Percentiles rank a stretch among this genome's conserved stretches.
Evolutionary conservation across 768 basidiomycete genomes (phyloP).

Genomic region (Auricularia cornea): DNA sequence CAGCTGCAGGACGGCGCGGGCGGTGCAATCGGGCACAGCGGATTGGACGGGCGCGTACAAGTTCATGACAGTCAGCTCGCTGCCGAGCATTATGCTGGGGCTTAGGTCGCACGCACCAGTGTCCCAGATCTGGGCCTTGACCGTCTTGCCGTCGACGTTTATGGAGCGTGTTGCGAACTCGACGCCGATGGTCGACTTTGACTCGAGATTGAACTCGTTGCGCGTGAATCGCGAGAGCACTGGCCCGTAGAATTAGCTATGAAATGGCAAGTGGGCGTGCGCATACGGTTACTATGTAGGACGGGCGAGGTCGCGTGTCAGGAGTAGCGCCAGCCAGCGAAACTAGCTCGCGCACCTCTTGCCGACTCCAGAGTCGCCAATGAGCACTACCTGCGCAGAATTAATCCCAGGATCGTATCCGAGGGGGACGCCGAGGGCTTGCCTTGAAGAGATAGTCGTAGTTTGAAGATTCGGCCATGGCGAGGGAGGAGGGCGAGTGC

Average conservation of each 20-base stretch:
- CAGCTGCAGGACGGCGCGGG: constrained; percentile 23
- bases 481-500: too few relatives aligned
- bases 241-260: constrained; percentile 8
- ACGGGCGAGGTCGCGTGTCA: neutral
- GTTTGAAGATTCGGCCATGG: constrained; percentile 89
- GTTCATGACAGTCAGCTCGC: neutral
- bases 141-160: constrained; percentile 40
- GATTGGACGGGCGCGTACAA: neutral
- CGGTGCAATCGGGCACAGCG: neutral
- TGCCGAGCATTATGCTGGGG: constrained; percentile 1
- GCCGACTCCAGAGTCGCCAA: neutral
- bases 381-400: neutral
- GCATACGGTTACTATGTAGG: neutral
- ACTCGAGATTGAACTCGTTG: constrained; percentile 43
- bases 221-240: constrained; percentile 44
- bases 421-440: neutral
- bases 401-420: neutral
- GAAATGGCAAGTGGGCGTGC: neutral
- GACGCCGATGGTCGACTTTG: constrained; percentile 43
- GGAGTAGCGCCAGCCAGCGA: neutral
- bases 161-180: constrained; percentile 42
- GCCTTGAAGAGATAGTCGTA: constrained; percentile 99
- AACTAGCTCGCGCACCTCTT: neutral
- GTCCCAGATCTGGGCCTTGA: constrained; percentile 47
- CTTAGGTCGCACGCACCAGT: constrained; percentile 25